phyloP scores from a whole-genome alignment of 2,329 filamentous ascomycete genomes.

The Paraphaeosphaeria sporulosa region DNA sequence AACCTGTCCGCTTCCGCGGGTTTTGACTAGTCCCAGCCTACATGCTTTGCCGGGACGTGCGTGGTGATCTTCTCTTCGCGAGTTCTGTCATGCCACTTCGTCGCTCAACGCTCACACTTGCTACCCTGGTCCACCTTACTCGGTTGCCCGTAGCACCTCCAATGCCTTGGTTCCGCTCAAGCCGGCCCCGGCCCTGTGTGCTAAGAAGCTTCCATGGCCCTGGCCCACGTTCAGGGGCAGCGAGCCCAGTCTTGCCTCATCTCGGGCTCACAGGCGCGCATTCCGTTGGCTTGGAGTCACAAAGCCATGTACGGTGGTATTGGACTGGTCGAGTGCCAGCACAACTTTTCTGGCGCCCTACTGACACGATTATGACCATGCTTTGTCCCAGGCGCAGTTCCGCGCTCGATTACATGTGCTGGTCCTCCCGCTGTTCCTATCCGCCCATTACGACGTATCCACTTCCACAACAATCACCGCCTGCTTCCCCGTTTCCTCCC shows the following conservation, averaged over 20 bases:
- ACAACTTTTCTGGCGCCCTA: conserved; percentile 38
- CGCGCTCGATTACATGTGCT: conserved; percentile 41
- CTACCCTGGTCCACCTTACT: conserved; percentile 44
- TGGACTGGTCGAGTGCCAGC: conserved; percentile 36
- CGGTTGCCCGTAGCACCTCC: conserved; percentile 39
- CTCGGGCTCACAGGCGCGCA: conserved; percentile 32
- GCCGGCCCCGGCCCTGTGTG: conserved; percentile 37
- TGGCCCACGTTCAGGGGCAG: conserved; percentile 47
- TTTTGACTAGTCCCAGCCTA: conserved; percentile 33
- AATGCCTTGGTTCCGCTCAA: conserved; percentile 46
- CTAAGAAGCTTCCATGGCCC: conserved; percentile 41
- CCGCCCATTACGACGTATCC: conserved; percentile 46
- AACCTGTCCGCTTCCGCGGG: conserved; percentile 36
- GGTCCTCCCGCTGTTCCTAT: conserved; percentile 47
- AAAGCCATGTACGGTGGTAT: conserved; percentile 26
- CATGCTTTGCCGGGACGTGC: conserved; percentile 40
- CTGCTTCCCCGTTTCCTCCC: conserved; percentile 49
- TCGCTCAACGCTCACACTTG: conserved; percentile 42
- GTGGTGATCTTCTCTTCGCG: conserved; percentile 43
- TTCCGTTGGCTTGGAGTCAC: conserved; percentile 40
- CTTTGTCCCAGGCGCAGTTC: conserved; percentile 34
- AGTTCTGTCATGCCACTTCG: conserved; percentile 42
- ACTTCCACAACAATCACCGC: conserved; percentile 47
- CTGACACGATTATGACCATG: conserved; percentile 33
- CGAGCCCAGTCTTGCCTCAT: conserved; percentile 21